Base-by-base conservation (phyloP, 148 eudicot genomes). In the Diospyros lotus region DNA sequence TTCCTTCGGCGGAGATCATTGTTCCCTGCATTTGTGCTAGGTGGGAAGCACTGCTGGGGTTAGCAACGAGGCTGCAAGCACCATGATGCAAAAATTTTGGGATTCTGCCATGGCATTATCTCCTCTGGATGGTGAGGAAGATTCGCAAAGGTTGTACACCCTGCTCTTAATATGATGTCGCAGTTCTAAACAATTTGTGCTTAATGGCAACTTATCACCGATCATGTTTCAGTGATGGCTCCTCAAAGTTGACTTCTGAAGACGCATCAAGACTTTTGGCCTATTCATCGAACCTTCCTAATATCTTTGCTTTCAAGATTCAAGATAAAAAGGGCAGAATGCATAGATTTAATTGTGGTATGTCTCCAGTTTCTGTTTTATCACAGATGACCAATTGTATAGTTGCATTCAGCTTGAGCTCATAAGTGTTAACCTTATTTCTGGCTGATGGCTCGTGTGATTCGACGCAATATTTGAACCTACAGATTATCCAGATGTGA, bases 41-140 rank as follows among this genome's bases (percentile, higher is more conserved):
- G 90, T 90, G 75, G 89, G 93, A 67, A 90, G 77, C 74, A 73
- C 87, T 68, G 86, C 89, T 62, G 94, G 93, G 66, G 75, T 79
- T 53, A 89, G 82, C 73, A 86, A 70, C 66, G 97, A 90, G 80
- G 85, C 90, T 74, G 76, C 91, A 59, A 74, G 83, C 68, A 79
- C 78, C 51, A 85, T 87, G 94, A 87, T 92, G 91, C 94, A 92
- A 77, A 92, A 86, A 43, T 92, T 92, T 79, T 92, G 92, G 94
- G 97, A 90, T 81, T 82, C 94, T 73, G 94, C 92, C 14, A 88
- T 92, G 90, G 86, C 82, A 48, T 82, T 85, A 70, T 75, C 78
- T 73, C 87, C 87, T 69, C 58, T 68, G 59, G 92, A 86, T 70
- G 94, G 90, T 42, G 94, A 88, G 10, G 94, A 90, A 1, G 97